phyloP scores from a whole-genome alignment of 2,329 filamentous ascomycete species.

The Paecilomyces variotii region DNA sequence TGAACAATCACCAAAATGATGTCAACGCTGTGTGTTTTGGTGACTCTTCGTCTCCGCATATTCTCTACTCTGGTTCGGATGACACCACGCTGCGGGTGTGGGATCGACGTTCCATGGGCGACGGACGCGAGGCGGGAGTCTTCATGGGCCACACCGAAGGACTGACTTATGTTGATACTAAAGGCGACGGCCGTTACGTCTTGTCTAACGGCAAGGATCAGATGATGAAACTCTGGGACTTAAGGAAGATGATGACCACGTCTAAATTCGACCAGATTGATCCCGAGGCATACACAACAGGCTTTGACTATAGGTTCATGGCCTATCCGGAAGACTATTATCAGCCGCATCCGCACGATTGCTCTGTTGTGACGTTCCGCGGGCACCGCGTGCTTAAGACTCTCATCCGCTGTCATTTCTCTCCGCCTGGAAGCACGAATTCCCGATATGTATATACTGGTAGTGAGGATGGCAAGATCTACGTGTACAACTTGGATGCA shows the following conservation, averaged over 20 bases:
- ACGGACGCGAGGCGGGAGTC: conserved; percentile 55
- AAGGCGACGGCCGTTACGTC: conserved; percentile 83
- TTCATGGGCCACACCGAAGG: conserved; percentile 60
- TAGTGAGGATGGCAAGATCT: conserved; percentile 80
- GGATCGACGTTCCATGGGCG: conserved; percentile 68
- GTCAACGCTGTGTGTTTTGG: conserved; percentile 97
- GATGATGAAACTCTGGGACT: conserved; percentile 94
- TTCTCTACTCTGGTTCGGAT: conserved; percentile 92
- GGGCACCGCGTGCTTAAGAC: conserved; percentile 85
- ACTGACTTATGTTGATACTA: conserved; percentile 63
- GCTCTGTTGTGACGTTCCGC: conserved; percentile 86
- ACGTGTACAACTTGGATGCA: conserved; percentile 88
- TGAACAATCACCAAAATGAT: conserved; percentile 74
- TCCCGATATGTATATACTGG: conserved; percentile 90
- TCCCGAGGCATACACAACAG: conserved; percentile 45
- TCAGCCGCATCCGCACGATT: conserved; percentile 69
- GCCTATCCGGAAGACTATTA: conserved; percentile 48
- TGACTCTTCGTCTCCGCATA: conserved; percentile 79
- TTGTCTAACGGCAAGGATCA: conserved; percentile 94
- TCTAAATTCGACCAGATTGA: conserved; percentile 49
- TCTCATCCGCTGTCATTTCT: conserved; percentile 91
- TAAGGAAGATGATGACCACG: conserved; percentile 78
- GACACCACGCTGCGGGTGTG: conserved; percentile 92
- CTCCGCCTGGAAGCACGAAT: conserved; percentile 75
- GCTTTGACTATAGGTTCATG: conserved; percentile 56